Percentiles rank a stretch among this genome's conserved stretches.
These are phyloP conservation scores for Aspergillus aculeatus DNA, from an alignment of 2,329 filamentous ascomycete species.

Conservation along the genomic window DNA sequence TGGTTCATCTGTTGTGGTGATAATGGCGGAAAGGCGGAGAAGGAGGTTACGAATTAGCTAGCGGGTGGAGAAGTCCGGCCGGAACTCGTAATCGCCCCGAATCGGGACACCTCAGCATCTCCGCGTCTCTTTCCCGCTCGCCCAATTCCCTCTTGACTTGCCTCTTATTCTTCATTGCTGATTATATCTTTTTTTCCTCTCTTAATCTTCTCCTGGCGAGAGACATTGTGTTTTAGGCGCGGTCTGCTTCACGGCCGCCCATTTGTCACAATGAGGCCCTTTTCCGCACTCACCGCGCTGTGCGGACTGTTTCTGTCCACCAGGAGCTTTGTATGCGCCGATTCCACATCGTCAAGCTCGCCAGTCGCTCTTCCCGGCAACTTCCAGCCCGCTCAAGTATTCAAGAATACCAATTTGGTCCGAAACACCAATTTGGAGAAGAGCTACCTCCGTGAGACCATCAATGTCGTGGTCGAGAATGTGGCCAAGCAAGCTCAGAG, in stretches of 20 bases:
- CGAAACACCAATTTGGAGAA: constrained; percentile 91
- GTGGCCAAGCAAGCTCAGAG: constrained; percentile 72
- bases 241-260: constrained; percentile 27
- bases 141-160: constrained; percentile 3
- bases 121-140: constrained; percentile 17
- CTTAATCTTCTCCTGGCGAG: constrained; percentile 22
- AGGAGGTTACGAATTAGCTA: constrained; percentile 21
- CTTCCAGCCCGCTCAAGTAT: constrained; percentile 85
- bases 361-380: constrained; percentile 40
- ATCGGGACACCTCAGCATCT: constrained; percentile 42
- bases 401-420: constrained; percentile 90
- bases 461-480: constrained; percentile 96
- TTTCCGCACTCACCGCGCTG: constrained; percentile 37
- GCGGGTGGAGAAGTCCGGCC: constrained; percentile 30
- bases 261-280: constrained; percentile 41
- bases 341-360: constrained; percentile 28
- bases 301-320: constrained; percentile 36
- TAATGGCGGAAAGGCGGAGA: constrained; percentile 18
- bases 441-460: constrained; percentile 80
- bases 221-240: constrained; percentile 22
- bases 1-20: constrained; percentile 2
- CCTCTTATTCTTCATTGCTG: constrained; percentile 8
- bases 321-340: constrained; percentile 34
- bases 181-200: background rate
- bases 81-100: constrained; percentile 20